Conservation (phyloP, 805 yeast genomes). For the Saturnispora kantuleensis region DNA sequence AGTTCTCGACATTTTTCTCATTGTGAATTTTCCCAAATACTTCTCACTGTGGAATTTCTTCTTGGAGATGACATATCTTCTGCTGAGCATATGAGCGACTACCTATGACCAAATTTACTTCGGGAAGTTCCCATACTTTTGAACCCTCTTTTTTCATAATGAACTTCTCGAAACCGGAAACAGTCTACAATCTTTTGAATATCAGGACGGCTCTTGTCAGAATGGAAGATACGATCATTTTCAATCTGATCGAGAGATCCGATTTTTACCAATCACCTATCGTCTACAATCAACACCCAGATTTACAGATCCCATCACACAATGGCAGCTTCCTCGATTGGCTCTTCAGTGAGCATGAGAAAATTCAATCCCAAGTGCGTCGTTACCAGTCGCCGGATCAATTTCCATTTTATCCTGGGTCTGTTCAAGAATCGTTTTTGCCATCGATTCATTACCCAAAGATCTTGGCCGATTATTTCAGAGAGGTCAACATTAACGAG, state of each 20-base stretch:
- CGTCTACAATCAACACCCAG: slow-evolving; percentile 47
- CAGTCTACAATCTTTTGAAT: slow-evolving; percentile 70
- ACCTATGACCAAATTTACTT: too few relatives aligned
- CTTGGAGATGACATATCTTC: not conserved
- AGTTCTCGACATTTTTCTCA: too few relatives aligned
- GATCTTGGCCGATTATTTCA: slow-evolving; percentile 63
- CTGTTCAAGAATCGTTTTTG: slow-evolving; percentile 52
- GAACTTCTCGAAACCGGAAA: slow-evolving; percentile 79
- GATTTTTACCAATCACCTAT: slow-evolving; percentile 71
- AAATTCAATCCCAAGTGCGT: slow-evolving; percentile 66
- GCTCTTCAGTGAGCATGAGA: slow-evolving; percentile 69
- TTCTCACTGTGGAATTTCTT: not conserved
- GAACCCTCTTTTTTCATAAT: slow-evolving; percentile 26
- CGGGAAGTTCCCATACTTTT: not conserved
- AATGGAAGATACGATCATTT: slow-evolving; percentile 95
- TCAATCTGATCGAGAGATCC: slow-evolving; percentile 85
- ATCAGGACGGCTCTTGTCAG: slow-evolving; percentile 78
- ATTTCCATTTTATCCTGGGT: slow-evolving; percentile 73
- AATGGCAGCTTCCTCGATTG: slow-evolving; percentile 79
- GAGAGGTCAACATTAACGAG: slow-evolving; percentile 66
- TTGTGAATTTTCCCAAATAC: too few relatives aligned
- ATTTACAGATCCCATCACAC: slow-evolving; percentile 51
- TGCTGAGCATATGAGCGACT: not conserved
- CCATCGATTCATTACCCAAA: slow-evolving; percentile 76
- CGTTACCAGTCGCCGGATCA: slow-evolving; percentile 94